Base-by-base conservation (phyloP, 306 rosid genomes). In the Hippophae rhamnoides region DNA sequence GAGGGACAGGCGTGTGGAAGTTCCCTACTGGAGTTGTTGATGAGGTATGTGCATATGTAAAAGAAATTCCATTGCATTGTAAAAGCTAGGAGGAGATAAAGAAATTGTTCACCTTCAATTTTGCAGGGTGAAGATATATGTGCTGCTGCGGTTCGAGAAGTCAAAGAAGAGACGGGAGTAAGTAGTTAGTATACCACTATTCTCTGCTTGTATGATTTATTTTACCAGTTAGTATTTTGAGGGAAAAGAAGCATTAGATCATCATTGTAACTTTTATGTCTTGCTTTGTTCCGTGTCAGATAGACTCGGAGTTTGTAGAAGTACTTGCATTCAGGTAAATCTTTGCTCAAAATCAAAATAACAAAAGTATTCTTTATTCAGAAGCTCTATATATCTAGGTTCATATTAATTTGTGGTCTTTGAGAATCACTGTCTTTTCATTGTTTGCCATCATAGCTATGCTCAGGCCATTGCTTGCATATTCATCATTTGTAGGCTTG, bases 131-230 rank as follows among this genome's bases (percentile, higher is more conserved):
- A 87, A 74, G 87, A 92, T 62, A 83, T 92, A 52, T 74, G 67
- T 77, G 73, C 13, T 64, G 92, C 95, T 46, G 95, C 83, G 56
- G 74, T 66, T 46, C 74, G 98, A 71, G 96, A 92, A 78, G 96
- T 80, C 42, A 87, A 79, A 81, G 96, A 92, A 79, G 96, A 92
- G 80, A 87, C 96, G 46, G 92, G 92, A 58, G 96, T 92, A 80
- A 85, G 96, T 71, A 66, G 42, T 57, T 38, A 40, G 2, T 69
- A 13, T 56, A 31, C 31, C 41, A 52, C 41, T 13, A 7, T 49
- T 50, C 13, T 55, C 43, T 61, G 26, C 31, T 46, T 12, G 25
- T 23, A 41, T 11, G 41, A 10, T 56, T 45, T 59, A 47, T 23
- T 48, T 5, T 50, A 64, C 52, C 43, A 8, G 9, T 10, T 62